Conservation (phyloP, 768 basidiomycete genomes). For the Cystobasidium tubakii region DNA sequence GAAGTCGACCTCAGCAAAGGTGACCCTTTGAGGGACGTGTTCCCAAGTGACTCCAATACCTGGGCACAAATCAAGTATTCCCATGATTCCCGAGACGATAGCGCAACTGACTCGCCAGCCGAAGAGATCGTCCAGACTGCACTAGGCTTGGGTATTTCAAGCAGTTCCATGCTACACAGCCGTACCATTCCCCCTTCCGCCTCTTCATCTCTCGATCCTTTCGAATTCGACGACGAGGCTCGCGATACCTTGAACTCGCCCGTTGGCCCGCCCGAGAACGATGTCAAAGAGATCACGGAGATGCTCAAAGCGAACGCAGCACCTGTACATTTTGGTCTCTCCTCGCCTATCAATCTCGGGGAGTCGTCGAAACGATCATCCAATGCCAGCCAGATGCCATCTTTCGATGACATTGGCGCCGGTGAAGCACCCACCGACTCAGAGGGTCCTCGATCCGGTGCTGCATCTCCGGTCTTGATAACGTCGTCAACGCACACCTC, state of each 20-base stretch:
- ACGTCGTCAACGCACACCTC: neutral
- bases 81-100: constrained; percentile 7
- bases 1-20: constrained; percentile 1
- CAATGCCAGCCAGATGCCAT: neutral
- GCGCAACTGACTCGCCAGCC: neutral
- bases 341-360: constrained; percentile 44
- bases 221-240: constrained; percentile 28
- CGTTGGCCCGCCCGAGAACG: constrained; percentile 36
- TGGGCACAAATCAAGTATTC: constrained; percentile 37
- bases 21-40: constrained; percentile 44
- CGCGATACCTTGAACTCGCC: neutral
- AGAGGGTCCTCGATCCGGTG: neutral
- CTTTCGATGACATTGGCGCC: neutral
- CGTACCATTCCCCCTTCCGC: constrained; percentile 20
- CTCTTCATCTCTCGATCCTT: constrained; percentile 32
- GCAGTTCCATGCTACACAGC: constrained; percentile 2
- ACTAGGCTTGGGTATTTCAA: constrained; percentile 41
- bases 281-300: constrained; percentile 41
- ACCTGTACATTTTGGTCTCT: constrained; percentile 32
- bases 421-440: neutral
- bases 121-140: constrained; percentile 35
- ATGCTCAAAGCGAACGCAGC: constrained; percentile 37
- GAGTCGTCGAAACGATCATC: constrained; percentile 17
- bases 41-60: constrained; percentile 41
- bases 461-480: neutral